Evolutionary conservation across 2,329 filamentous ascomycete species (phyloP), one percentile per base, ranked within the genome.

Genomic region (Fusarium fracticaudum): DNA sequence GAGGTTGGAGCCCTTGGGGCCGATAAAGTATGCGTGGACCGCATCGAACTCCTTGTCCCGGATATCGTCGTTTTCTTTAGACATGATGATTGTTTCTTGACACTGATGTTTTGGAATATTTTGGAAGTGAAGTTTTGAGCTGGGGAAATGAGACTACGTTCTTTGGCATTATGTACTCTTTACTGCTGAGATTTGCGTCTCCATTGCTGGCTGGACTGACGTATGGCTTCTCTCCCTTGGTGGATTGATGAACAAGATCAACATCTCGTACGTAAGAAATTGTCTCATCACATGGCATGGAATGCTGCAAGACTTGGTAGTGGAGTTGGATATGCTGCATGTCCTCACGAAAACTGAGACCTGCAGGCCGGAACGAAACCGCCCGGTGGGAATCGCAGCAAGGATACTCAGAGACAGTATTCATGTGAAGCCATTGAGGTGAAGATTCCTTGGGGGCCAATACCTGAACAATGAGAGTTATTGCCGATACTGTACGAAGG

Each of bases 1-100:
- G n/a, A 84, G 72, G 62, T 86, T 86, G 50, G 84, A 79, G 22
- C 83, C 84, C 43, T 83, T 82, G 6, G 84, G 84, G 0, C 84
- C 84, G 29, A 86, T 82, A 72, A 86, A 86, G 71, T 84, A 83
- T 11, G 84, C 82, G 14, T 81, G 81, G 6, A 61, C 48, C 2
- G 65, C 74, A 64, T 77, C 66, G 12, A 74, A 77, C 59, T 77
- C 75, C 6, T 77, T 64, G 12, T 38, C 24, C 18, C 51, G 33
- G 24, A 54, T 51, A 15, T 20, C 74, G 71, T 40, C 40, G 22
- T 18, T 44, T 14, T 37, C 22, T 14, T 24, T 31, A 12, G 63
- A 35, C 71, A 74, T 74, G 55, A 22, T 58, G 29, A 14, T n/a
- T 43, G 22, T 14, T 9, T n/a, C 17, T 35, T n/a, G 15, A 12